Percentiles rank a stretch among this genome's conserved stretches.
These are phyloP conservation scores for Scedosporium boydii DNA, from an alignment of 2,329 filamentous ascomycete species.

Conservation along the genomic window DNA sequence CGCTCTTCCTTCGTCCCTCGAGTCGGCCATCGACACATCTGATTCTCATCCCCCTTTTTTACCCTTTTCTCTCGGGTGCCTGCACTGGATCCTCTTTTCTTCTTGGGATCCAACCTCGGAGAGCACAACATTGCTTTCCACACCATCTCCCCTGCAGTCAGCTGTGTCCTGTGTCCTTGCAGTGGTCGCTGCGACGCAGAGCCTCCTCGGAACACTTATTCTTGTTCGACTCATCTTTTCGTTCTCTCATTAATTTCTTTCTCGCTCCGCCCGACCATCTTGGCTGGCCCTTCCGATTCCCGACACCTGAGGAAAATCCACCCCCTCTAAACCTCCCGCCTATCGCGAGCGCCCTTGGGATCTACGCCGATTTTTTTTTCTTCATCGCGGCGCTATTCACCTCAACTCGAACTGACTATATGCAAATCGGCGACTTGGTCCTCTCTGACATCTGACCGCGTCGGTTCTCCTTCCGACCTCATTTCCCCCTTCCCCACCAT, in stretches of 20 bases:
- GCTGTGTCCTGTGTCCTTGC: too few relatives aligned
- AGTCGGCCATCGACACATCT: neutral
- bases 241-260: neutral
- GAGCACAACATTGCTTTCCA: too few relatives aligned
- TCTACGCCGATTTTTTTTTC: neutral
- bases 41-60: neutral
- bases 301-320: neutral
- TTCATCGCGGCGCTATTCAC: conserved; percentile 3
- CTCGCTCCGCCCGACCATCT: neutral
- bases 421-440: conserved; percentile 6
- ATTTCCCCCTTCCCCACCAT: neutral
- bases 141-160: too few relatives aligned
- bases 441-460: neutral
- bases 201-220: neutral
- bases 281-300: neutral
- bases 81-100: too few relatives aligned
- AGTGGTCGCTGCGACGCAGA: too few relatives aligned
- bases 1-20: neutral
- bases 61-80: neutral
- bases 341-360: neutral
- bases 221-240: neutral
- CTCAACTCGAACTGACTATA: conserved; percentile 6
- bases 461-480: neutral
- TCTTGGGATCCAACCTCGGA: too few relatives aligned
- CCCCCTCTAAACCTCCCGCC: neutral